Conservation (phyloP, 768 basidiomycete species). For the Plicaturopsis crispa region DNA sequence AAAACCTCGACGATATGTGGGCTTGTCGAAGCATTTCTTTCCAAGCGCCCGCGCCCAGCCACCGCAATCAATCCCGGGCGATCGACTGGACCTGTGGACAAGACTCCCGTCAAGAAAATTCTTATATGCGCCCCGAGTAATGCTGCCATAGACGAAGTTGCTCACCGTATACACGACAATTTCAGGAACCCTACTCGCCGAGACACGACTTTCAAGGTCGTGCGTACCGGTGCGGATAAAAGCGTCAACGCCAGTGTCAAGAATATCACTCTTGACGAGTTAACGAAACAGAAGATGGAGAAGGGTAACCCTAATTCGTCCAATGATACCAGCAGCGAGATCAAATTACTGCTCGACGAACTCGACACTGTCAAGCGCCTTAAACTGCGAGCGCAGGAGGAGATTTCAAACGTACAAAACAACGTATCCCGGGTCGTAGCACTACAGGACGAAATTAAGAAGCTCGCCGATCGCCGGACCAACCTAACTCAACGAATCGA, state of each 20-base stretch:
- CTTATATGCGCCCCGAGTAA: conserved; percentile 96
- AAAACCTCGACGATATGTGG: conserved; percentile 98
- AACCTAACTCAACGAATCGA: conserved; percentile 65
- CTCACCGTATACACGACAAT: conserved; percentile 78
- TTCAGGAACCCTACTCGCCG: conserved; percentile 49
- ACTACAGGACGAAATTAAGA: conserved; percentile 67
- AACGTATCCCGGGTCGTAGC: conserved; percentile 43
- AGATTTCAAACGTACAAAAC: conserved; percentile 48
- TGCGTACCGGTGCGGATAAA: conserved; percentile 79
- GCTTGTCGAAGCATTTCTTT: conserved; percentile 77
- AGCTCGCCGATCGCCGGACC: conserved; percentile 58
- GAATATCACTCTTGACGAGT: conserved; percentile 79
- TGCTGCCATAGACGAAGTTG: conserved; percentile 96
- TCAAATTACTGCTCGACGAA: conserved; percentile 53
- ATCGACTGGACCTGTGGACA: conserved; percentile 29
- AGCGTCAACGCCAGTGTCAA: conserved; percentile 73
- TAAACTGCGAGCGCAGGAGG: conserved; percentile 52
- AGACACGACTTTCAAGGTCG: conserved; percentile 63
- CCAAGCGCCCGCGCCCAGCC: conserved; percentile 42
- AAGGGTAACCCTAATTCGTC: conserved; percentile 26
- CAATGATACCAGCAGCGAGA: conserved; percentile 49
- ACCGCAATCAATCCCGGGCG: conserved; percentile 44
- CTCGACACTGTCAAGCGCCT: conserved; percentile 60
- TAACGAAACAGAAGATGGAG: conserved; percentile 70
- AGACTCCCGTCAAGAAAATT: conserved; percentile 56